Evolutionary conservation across 2,329 filamentous ascomycete species (phyloP).

Genomic region (Epichloe baconii): DNA sequence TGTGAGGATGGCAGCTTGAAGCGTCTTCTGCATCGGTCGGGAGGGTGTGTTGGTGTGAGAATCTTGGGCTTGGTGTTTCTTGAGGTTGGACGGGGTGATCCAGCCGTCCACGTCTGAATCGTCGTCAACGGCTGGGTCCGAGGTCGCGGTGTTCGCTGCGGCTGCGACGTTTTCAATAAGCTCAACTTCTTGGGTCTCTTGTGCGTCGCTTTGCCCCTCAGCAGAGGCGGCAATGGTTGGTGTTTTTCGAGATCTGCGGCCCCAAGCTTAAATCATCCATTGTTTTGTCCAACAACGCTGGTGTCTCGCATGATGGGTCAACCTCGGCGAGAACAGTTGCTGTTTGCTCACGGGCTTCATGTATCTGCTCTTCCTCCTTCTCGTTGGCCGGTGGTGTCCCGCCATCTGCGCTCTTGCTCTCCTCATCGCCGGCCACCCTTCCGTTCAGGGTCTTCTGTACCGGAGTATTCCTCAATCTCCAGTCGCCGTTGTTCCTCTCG

Average conservation of each 20-base stretch:
- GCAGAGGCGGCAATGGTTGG: neutral
- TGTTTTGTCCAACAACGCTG: slow-evolving; percentile 3
- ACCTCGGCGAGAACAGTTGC: slow-evolving; percentile 4
- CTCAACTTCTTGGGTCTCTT: neutral
- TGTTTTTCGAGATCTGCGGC: neutral
- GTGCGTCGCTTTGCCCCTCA: slow-evolving; percentile 1
- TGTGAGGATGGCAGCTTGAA: slow-evolving; percentile 85
- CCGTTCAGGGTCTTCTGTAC: slow-evolving; percentile 70
- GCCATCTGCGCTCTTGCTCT: slow-evolving; percentile 18
- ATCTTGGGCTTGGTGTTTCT: slow-evolving; percentile 66
- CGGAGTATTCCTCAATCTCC: slow-evolving; percentile 65
- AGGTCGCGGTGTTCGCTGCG: neutral
- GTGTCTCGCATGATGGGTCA: slow-evolving; percentile 12
- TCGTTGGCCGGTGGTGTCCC: slow-evolving; percentile 16
- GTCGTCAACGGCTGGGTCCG: slow-evolving; percentile 23
- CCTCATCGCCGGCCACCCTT: slow-evolving; percentile 20
- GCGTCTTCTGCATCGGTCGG: slow-evolving; percentile 43
- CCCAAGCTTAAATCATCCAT: slow-evolving; percentile 15
- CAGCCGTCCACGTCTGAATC: slow-evolving; percentile 54
- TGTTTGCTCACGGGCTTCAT: neutral
- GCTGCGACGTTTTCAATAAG: slow-evolving; percentile 8
- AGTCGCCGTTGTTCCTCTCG: slow-evolving; percentile 80
- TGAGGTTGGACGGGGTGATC: slow-evolving; percentile 91
- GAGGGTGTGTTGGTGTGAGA: slow-evolving; percentile 30
- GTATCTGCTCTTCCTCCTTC: slow-evolving; percentile 11